Base-by-base conservation (phyloP, 352 stramenopile genomes). In the Phytopythium cucurbitacearum region DNA sequence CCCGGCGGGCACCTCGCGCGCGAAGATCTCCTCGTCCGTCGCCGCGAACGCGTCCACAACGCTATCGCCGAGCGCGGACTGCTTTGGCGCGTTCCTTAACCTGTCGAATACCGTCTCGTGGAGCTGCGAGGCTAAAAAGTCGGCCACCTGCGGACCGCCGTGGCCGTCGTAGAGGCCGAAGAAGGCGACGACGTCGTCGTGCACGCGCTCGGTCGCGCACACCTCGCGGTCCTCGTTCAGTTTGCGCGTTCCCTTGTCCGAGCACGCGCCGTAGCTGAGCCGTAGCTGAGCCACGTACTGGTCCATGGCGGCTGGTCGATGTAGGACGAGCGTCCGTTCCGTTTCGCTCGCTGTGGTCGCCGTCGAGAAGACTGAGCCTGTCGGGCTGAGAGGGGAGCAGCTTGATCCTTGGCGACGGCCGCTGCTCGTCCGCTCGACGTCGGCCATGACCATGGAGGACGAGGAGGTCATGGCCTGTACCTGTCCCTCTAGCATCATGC, bases 81-180 rank as follows among this genome's bases (percentile, higher is more conserved):
- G 49, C 58, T 76, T 50, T 42, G 60, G 48, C 39, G 68, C 65
- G 48, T 71, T 70, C 28, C 63, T 52, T 8, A 91, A 59, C 5
- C 77, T 62, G 28, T 71, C 64, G 44, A 87, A 87, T 7, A 92
- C 71, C n/a, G 67, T 65, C 33, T 64, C 46, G 37, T 91, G 76
- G 4, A 95, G 62, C 40, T 88, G 70, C 15, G 79, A 42, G 7
- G 74, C 60, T 40, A 95, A 43, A 38, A 87, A 85, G 34, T 89
- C 75, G 41, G 78, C 76, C 5, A 95, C 80, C 45, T 84, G 69
- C 4, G 74, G 39, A 16, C 85, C 85, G 44, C 77, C 80, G 56
- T 95, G 85, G 39, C 85, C 85, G 58, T 95, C 85, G 58, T 89
- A 95, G 1, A 95, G 59, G n/a, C 77, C 85, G 53, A 95, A 92